Base-by-base conservation (phyloP, 1,284 basidiomycete species). In the Sporisorium scitamineum region DNA sequence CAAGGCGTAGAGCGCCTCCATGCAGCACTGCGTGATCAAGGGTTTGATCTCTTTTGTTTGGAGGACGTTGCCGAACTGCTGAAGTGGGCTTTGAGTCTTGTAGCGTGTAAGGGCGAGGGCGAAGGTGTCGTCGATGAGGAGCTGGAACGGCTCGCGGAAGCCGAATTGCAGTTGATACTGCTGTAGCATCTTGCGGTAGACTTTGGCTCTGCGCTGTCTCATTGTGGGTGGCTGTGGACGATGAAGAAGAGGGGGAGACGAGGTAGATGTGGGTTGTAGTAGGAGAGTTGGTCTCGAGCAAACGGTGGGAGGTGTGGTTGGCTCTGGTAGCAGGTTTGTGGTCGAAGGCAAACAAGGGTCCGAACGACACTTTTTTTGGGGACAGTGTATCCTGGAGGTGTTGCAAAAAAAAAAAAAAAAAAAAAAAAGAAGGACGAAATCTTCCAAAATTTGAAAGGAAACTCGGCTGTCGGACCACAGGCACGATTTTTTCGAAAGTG, bases 21-120 rank as follows among this genome's bases (percentile, higher is more conserved):
- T 85, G 70, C 79, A 77, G 59, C 84, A 85, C 52, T 85, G 84
- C 10, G 83, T 84, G 55, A 85, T 84, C 66, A 85, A 72, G 0
- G 75, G 76, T 67, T 85, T 85, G 54, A 82, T 62, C 53, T 82
- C 78, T 32, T 57, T 67, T 18, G 60, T 63, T n/a, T 76, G 70
- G 3, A 83, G 59, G n/a, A 78, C 75, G 48, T 76, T 78, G 51
- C 54, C 48, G 22, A 81, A 71, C 55, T 78, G 76, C 24, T 69
- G 27, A 9, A 77, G 56, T 13, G 80, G 73, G 26, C 79, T 67
- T 1, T 66, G 37, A 42, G 79, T 75, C 57, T 80, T 76, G 69
- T 73, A 77, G 11, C 73, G 75, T 13, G 75, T 55, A 7, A 85
- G 70, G 13, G 80, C 63, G 26, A 76, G 70, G 24, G 76, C 68